phyloP scores from a whole-genome alignment of 208 protist genomes.

The Crithidia brevicula region DNA sequence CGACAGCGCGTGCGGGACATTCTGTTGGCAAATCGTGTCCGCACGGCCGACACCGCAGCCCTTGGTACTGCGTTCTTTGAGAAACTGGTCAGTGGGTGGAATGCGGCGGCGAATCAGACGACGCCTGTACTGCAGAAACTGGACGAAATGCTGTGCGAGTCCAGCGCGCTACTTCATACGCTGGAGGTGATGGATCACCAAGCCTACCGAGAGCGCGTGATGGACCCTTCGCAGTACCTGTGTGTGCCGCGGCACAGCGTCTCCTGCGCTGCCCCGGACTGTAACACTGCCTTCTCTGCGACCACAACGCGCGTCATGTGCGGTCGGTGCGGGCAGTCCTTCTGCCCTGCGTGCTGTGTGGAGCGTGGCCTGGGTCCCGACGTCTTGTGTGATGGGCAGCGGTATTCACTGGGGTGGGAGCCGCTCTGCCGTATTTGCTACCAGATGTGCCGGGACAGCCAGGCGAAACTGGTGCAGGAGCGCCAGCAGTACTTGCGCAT shows the following conservation, averaged over 20 bases:
- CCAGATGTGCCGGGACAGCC: slow-evolving; percentile 41
- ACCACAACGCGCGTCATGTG: slow-evolving; percentile 57
- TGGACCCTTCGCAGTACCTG: slow-evolving; percentile 45
- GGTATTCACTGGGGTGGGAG: slow-evolving; percentile 63
- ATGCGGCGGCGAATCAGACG: slow-evolving; percentile 10
- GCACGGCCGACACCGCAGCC: slow-evolving; percentile 14
- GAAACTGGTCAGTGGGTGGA: slow-evolving; percentile 20
- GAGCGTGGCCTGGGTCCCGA: slow-evolving; percentile 52
- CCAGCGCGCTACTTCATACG: slow-evolving; percentile 34
- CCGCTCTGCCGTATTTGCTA: slow-evolving; percentile 63
- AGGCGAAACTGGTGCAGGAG: slow-evolving; percentile 24
- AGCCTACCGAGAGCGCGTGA: slow-evolving; percentile 42
- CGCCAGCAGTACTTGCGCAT: slow-evolving; percentile 21
- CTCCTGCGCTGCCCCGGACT: slow-evolving; percentile 35
- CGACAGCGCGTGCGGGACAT: slow-evolving; percentile 46
- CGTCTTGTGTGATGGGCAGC: slow-evolving; percentile 34
- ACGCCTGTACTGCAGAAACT: slow-evolving; percentile 35
- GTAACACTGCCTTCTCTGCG: slow-evolving; percentile 42
- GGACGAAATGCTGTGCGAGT: slow-evolving; percentile 35
- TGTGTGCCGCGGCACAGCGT: slow-evolving; percentile 48
- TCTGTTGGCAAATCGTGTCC: slow-evolving; percentile 37
- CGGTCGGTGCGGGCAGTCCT: slow-evolving; percentile 78
- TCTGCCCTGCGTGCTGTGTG: slow-evolving; percentile 61
- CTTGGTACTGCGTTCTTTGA: slow-evolving; percentile 26
- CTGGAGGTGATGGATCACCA: slow-evolving; percentile 43